Evolutionary conservation across 2,329 filamentous ascomycete genomes (phyloP).

Genomic region (Hymenoscyphus infarciens): DNA sequence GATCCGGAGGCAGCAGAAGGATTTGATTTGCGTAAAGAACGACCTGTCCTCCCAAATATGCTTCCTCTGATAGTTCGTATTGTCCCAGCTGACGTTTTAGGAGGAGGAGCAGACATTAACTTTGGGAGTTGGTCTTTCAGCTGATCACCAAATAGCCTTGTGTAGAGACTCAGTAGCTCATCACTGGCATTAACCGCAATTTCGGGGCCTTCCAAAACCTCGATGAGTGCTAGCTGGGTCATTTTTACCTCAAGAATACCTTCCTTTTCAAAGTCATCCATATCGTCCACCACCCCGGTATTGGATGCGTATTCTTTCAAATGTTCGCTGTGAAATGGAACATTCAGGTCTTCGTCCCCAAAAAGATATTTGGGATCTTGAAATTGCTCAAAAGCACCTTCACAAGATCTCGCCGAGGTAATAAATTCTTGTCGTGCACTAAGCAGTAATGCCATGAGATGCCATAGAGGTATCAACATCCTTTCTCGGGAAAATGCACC

Average conservation of each 20-base stretch:
- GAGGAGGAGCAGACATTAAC: slow-evolving; percentile 44
- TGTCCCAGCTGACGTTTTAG: slow-evolving; percentile 69
- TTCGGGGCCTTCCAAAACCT: slow-evolving; percentile 78
- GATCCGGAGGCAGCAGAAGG: slow-evolving; percentile 34
- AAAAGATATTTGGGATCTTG: slow-evolving; percentile 68
- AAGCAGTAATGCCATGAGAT: slow-evolving; percentile 79
- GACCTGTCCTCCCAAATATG: slow-evolving; percentile 65
- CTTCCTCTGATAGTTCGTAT: slow-evolving; percentile 67
- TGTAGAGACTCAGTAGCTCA: slow-evolving; percentile 79
- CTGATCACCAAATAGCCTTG: slow-evolving; percentile 70
- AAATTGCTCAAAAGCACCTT: slow-evolving; percentile 89
- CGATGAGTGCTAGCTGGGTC: slow-evolving; percentile 82
- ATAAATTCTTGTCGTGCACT: slow-evolving; percentile 83
- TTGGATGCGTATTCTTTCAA: slow-evolving; percentile 47
- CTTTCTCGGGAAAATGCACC: slow-evolving; percentile 50
- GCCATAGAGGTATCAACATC: slow-evolving; percentile 77
- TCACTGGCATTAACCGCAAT: slow-evolving; percentile 84
- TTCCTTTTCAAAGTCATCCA: slow-evolving; percentile 82
- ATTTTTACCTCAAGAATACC: slow-evolving; percentile 91
- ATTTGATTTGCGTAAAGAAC: slow-evolving; percentile 42
- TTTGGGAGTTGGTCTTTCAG: slow-evolving; percentile 36
- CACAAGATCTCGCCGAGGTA: slow-evolving; percentile 77
- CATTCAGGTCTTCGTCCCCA: slow-evolving; percentile 51
- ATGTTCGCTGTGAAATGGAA: slow-evolving; percentile 60
- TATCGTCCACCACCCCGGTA: slow-evolving; percentile 65